Percentiles rank a stretch among this genome's conserved stretches.
Evolutionary conservation across 1,284 basidiomycete species (phyloP).

Genomic region (Cerrena zonata): DNA sequence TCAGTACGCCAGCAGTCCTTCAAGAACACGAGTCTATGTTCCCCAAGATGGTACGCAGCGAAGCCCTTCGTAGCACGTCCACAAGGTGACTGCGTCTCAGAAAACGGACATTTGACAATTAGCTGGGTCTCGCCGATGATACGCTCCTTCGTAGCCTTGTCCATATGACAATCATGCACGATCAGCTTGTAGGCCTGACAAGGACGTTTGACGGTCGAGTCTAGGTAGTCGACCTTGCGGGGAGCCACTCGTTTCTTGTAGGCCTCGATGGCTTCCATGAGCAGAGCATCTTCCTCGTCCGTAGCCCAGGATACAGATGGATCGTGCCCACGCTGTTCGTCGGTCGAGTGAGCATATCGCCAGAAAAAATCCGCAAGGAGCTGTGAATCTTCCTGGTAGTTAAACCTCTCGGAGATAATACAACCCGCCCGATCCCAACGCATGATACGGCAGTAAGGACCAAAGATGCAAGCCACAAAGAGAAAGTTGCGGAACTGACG

Average conservation of each 20-base stretch:
- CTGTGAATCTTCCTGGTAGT: background rate
- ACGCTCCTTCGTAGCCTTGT: background rate
- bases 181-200: background rate
- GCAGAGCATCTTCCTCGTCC: background rate
- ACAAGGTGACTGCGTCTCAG: background rate
- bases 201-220: background rate
- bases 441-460: background rate
- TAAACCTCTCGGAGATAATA: background rate
- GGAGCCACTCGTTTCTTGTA: background rate
- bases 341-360: constrained; percentile 5
- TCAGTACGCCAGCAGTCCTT: constrained; percentile 1
- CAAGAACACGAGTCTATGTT: background rate
- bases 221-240: background rate
- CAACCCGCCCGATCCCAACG: constrained; percentile 1
- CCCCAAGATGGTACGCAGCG: background rate
- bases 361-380: constrained; percentile 11
- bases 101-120: background rate
- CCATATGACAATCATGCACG: constrained; percentile 1
- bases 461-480: background rate
- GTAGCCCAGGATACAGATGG: background rate
- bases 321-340: background rate
- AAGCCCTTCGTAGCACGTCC: constrained; percentile 2
- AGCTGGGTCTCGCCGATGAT: background rate
- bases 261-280: background rate
- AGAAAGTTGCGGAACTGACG: background rate